Evolutionary conservation across 2,329 filamentous ascomycete species (phyloP).

Genomic region (Blastomyces gilchristii): DNA sequence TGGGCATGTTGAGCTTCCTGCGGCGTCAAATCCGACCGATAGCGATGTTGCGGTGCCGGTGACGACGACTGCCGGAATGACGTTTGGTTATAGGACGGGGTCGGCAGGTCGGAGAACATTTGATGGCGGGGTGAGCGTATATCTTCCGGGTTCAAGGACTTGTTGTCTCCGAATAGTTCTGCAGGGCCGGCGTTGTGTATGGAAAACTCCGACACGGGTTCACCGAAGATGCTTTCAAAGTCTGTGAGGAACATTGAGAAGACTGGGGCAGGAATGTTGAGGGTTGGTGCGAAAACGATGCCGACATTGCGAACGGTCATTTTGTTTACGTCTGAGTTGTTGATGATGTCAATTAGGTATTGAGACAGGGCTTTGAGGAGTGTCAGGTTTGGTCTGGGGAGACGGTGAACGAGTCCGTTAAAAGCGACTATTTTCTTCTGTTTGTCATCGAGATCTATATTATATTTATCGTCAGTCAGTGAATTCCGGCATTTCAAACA

Average conservation of each 20-base stretch:
- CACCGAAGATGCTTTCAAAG: conserved; percentile 66
- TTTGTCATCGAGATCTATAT: conserved; percentile 59
- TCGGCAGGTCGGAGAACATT: conserved; percentile 57
- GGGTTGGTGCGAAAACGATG: conserved; percentile 92
- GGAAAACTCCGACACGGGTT: conserved; percentile 3
- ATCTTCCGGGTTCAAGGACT: conserved; percentile 43
- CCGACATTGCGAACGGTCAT: conserved; percentile 97
- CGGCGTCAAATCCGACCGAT: conserved; percentile 1
- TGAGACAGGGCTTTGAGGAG: conserved; percentile 75
- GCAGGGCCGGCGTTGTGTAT: conserved; percentile 26
- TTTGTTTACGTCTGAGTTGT: conserved; percentile 83
- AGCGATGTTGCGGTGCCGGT: background rate
- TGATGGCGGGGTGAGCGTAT: conserved; percentile 55
- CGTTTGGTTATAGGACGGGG: conserved; percentile 51
- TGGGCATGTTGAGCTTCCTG: conserved; percentile 21
- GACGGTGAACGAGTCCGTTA: conserved; percentile 64
- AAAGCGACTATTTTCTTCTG: conserved; percentile 67
- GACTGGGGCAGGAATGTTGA: conserved; percentile 90
- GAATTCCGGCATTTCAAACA: background rate
- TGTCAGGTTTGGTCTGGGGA: conserved; percentile 71
- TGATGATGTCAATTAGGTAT: conserved; percentile 85
- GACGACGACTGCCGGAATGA: conserved; percentile 31
- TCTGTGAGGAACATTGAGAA: conserved; percentile 92
- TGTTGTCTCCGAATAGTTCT: conserved; percentile 33
- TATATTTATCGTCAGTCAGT: conserved; percentile 4